phyloP scores from a whole-genome alignment of 257 asterid genomes.

The Solanum chiquidenum region DNA sequence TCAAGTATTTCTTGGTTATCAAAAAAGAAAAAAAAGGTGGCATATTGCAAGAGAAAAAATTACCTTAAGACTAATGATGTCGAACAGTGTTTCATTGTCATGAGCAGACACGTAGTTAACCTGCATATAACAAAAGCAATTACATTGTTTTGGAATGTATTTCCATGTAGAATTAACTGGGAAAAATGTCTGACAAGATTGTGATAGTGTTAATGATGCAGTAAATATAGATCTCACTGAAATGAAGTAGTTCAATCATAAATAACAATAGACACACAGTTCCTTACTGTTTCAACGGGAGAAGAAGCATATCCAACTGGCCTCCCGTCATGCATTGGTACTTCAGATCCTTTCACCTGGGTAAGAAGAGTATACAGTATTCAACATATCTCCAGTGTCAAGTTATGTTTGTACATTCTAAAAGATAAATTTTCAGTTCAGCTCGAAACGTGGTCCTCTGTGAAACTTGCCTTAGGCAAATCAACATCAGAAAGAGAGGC shows the following conservation, averaged over 20 bases:
- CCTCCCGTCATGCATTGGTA: constrained; percentile 44
- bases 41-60: not conserved
- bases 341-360: constrained; percentile 88
- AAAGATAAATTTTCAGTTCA: not conserved
- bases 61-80: constrained; percentile 85
- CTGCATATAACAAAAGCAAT: constrained; percentile 23
- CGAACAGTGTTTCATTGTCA: constrained; percentile 91
- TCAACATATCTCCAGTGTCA: not conserved
- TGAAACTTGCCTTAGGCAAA: not conserved
- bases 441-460: not conserved
- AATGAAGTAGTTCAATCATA: not conserved
- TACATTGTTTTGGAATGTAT: not conserved
- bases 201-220: not conserved
- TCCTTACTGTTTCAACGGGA: constrained; percentile 77
- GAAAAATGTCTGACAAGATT: not conserved
- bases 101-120: constrained; percentile 96
- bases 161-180: not conserved
- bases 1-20: not conserved
- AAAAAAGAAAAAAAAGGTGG: not conserved
- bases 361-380: not conserved
- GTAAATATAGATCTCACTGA: not conserved
- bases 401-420: not conserved
- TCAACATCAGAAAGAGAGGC: not conserved
- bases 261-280: not conserved
- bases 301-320: constrained; percentile 76